A percentile compares a stretch with the other conserved stretches of the same genome.
phyloP scores from a whole-genome alignment of 1,284 basidiomycete species.

The Ceratobasidium papillatum region DNA sequence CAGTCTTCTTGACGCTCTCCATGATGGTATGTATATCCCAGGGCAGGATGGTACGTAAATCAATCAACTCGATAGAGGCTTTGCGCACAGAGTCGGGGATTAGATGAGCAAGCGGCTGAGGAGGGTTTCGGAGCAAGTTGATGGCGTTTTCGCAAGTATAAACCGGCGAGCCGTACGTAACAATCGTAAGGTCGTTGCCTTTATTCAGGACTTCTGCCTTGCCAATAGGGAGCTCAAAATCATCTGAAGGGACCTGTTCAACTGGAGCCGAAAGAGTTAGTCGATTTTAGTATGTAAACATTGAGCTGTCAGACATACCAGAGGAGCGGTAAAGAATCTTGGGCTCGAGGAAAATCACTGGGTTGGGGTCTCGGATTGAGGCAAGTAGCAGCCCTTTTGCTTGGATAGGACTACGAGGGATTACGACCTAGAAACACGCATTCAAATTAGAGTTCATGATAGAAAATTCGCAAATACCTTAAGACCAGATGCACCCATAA shows the following conservation, averaged over 20 bases:
- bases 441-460: background rate
- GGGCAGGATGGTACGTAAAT: conserved; percentile 88
- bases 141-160: conserved; percentile 89
- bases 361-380: conserved; percentile 90
- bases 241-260: conserved; percentile 91
- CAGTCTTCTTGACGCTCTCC: conserved; percentile 85
- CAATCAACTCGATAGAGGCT: conserved; percentile 87
- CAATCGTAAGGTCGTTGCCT: conserved; percentile 85
- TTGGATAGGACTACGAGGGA: conserved; percentile 92
- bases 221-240: conserved; percentile 83
- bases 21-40: conserved; percentile 85
- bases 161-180: conserved; percentile 92
- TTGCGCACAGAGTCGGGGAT: conserved; percentile 74
- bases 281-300: background rate
- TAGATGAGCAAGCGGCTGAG: conserved; percentile 69
- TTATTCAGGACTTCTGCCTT: conserved; percentile 76
- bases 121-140: conserved; percentile 71
- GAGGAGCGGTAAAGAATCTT: conserved; percentile 88
- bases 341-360: conserved; percentile 94
- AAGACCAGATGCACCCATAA: conserved; percentile 88
- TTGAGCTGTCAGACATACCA: conserved; percentile 54
- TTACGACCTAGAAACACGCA: conserved; percentile 69
- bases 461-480: conserved; percentile 64
- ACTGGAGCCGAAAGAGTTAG: conserved; percentile 56
- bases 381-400: conserved; percentile 89